A percentile compares a stretch with the other conserved stretches of the same genome.
phyloP scores from a whole-genome alignment of 2,329 filamentous ascomycete species.

The Phaeoacremonium minimum region DNA sequence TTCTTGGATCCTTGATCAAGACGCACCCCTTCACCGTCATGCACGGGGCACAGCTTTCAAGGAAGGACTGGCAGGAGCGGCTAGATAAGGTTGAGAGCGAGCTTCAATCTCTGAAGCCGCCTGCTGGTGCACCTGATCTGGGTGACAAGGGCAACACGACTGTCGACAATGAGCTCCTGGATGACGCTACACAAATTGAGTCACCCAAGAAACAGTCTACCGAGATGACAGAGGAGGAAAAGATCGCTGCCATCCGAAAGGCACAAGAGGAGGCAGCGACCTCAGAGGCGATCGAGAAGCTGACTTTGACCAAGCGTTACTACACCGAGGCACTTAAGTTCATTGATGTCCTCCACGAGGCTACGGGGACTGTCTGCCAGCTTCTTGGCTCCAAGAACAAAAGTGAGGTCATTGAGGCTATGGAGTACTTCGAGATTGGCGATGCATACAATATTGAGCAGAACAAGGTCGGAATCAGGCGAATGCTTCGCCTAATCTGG shows the following conservation, averaged over 20 bases:
- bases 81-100: slow-evolving; percentile 81
- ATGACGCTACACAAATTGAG: slow-evolving; percentile 81
- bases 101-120: slow-evolving; percentile 75
- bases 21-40: slow-evolving; percentile 92
- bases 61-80: slow-evolving; percentile 79
- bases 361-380: slow-evolving; percentile 77
- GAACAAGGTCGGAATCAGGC: slow-evolving; percentile 84
- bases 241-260: slow-evolving; percentile 68
- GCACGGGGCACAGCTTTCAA: slow-evolving; percentile 80
- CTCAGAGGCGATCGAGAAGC: slow-evolving; percentile 79
- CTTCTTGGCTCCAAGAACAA: slow-evolving; percentile 93
- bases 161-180: slow-evolving; percentile 73
- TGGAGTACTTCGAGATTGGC: slow-evolving; percentile 95
- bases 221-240: slow-evolving; percentile 75
- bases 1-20: slow-evolving; percentile 81
- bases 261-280: slow-evolving; percentile 84
- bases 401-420: slow-evolving; percentile 96
- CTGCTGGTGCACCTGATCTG: slow-evolving; percentile 68
- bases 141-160: slow-evolving; percentile 63
- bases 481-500: slow-evolving; percentile 97
- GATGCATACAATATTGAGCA: slow-evolving; percentile 96
- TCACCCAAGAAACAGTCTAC: slow-evolving; percentile 59
- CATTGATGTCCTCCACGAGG: slow-evolving; percentile 83
- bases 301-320: slow-evolving; percentile 84
- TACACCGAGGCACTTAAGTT: slow-evolving; percentile 92